phyloP scores from a whole-genome alignment of 176 grass and related monocot species.

The Oryza glumipatula region DNA sequence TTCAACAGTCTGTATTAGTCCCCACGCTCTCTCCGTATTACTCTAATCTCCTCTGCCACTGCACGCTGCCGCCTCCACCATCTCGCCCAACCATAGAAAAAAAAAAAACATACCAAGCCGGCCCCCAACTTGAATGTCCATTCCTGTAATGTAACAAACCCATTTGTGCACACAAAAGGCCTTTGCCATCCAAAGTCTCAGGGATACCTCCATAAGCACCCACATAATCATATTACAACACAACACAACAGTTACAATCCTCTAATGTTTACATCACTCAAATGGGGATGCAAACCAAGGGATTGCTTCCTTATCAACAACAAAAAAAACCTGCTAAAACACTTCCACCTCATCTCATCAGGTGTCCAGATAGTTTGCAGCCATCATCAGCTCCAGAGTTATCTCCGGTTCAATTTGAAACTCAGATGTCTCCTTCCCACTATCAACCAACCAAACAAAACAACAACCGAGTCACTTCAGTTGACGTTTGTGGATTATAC shows the following conservation, averaged over 20 bases:
- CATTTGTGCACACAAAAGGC: not conserved
- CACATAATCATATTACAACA: not conserved
- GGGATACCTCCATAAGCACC: not conserved
- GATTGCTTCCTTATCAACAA: not conserved
- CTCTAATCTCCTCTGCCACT: too few species aligned
- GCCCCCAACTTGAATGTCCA: not conserved
- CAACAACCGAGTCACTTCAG: not conserved
- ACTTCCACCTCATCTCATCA: conserved; percentile 18
- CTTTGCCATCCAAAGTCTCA: too few species aligned
- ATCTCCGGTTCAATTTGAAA: conserved; percentile 87
- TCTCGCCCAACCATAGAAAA: too few species aligned
- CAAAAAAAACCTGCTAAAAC: not conserved
- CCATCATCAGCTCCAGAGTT: conserved; percentile 96
- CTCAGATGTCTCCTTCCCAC: conserved; percentile 79
- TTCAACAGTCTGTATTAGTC: too few species aligned
- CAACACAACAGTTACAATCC: not conserved
- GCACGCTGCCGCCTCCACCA: too few species aligned
- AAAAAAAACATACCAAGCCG: too few species aligned
- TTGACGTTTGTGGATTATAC: not conserved
- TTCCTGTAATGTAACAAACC: not conserved
- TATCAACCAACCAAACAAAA: conserved; percentile 37
- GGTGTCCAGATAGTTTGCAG: conserved; percentile 90
- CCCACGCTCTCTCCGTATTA: too few species aligned
- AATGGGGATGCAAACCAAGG: not conserved
- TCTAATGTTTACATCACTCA: not conserved